These are phyloP conservation scores for Cystoisospora suis DNA, from an alignment of 169 alveolate genomes.

Conservation along the genomic window DNA sequence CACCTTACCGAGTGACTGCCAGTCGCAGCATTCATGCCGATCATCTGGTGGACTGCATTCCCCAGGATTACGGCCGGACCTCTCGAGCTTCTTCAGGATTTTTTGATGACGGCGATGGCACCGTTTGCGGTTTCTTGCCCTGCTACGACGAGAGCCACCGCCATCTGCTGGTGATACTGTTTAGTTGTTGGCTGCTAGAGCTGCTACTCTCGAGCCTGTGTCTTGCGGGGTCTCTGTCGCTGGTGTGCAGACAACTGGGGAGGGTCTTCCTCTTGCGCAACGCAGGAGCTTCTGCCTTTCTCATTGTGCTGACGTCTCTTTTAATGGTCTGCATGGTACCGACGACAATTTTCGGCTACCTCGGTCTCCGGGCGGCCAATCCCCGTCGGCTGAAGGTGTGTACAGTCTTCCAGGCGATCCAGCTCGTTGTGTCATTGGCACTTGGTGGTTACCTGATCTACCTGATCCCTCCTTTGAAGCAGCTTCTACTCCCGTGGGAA, in stretches of 20 bases:
- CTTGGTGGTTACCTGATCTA: conserved; percentile 2
- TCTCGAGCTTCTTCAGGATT: not conserved
- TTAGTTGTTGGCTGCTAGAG: not conserved
- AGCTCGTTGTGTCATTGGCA: not conserved
- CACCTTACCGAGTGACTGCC: conserved; percentile 21
- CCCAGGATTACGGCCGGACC: not conserved
- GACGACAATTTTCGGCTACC: not conserved
- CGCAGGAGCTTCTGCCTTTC: not conserved
- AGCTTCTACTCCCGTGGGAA: not conserved
- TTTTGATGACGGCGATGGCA: not conserved
- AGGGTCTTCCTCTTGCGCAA: not conserved
- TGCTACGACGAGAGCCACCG: conserved; percentile 14
- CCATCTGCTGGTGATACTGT: not conserved
- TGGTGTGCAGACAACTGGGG: too few species aligned
- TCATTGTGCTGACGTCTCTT: not conserved
- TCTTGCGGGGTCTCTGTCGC: not conserved
- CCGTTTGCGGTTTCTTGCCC: not conserved
- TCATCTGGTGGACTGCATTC: conserved; percentile 21
- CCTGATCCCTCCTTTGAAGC: not conserved
- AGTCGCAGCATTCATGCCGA: conserved; percentile 21
- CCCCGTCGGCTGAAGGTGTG: conserved; percentile 1
- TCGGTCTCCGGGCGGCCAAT: not conserved
- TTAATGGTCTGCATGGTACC: not conserved
- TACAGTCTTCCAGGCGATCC: not conserved
- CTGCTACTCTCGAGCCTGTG: not conserved